A percentile compares a stretch with the other conserved stretches of the same genome.
Evolutionary conservation across 2,329 filamentous ascomycete species (phyloP).

Genomic region (Paracoccidioides lutzii): DNA sequence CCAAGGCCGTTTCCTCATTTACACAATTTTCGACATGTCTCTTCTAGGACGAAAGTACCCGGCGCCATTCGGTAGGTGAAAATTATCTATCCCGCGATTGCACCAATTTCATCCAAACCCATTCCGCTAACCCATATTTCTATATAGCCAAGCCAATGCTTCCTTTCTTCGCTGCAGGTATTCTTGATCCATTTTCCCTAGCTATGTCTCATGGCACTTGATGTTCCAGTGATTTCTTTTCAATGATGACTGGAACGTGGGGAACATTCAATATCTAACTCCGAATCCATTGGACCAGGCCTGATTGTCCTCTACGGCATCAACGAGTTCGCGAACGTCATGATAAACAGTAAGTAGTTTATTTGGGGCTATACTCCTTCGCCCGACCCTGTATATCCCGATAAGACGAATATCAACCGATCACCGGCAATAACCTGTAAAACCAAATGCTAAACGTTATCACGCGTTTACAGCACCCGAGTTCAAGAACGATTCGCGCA

Average conservation of each 20-base stretch:
- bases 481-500: constrained; percentile 94
- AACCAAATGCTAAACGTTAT: background rate
- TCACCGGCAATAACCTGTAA: constrained; percentile 22
- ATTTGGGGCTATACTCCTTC: constrained; percentile 3
- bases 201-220: background rate
- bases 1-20: constrained; percentile 2
- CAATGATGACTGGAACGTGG: background rate
- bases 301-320: constrained; percentile 79
- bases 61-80: constrained; percentile 57
- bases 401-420: constrained; percentile 31
- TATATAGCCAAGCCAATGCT: constrained; percentile 69
- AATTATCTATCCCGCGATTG: constrained; percentile 10
- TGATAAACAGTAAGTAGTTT: constrained; percentile 62
- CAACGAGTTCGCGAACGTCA: constrained; percentile 65
- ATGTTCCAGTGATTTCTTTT: background rate
- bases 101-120: constrained; percentile 8
- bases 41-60: constrained; percentile 78
- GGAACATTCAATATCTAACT: background rate
- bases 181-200: constrained; percentile 27
- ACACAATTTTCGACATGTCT: constrained; percentile 47
- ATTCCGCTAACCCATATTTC: constrained; percentile 18
- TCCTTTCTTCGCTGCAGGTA: constrained; percentile 93
- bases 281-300: constrained; percentile 31
- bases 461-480: constrained; percentile 54
- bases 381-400: constrained; percentile 47